Percentiles rank a stretch among this genome's conserved stretches.
phyloP scores from a whole-genome alignment of 1,284 basidiomycete species.

The Rhodotorula sp. region DNA sequence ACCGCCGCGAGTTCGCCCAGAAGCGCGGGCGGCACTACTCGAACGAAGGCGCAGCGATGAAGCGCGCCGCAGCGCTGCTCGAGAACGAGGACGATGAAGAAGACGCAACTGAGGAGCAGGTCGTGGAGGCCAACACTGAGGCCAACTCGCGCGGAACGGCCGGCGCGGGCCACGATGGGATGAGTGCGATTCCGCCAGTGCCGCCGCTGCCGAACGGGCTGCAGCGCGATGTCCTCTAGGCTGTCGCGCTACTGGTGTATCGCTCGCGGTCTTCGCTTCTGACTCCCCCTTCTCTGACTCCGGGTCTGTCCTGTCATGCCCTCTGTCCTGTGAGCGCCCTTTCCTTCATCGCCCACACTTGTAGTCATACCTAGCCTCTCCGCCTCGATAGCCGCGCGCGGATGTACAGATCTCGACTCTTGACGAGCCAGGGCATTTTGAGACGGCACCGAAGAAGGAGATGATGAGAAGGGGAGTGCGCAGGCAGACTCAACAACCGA shows the following conservation, averaged over 20 bases:
- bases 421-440: too few species aligned
- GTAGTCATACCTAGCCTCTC: too few species aligned
- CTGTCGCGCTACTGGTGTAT: too few species aligned
- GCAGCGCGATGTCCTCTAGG: not conserved
- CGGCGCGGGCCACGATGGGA: not conserved
- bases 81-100: conserved; percentile 22
- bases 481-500: too few species aligned
- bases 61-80: conserved; percentile 32
- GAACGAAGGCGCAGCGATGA: conserved; percentile 23
- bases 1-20: conserved; percentile 36
- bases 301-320: too few species aligned
- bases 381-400: too few species aligned
- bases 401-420: too few species aligned
- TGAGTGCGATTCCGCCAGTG: conserved; percentile 14
- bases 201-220: conserved; percentile 20
- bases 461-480: too few species aligned
- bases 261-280: not conserved
- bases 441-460: too few species aligned
- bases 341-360: too few species aligned
- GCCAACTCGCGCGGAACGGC: not conserved
- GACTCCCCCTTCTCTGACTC: not conserved
- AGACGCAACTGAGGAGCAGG: not conserved
- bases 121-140: conserved; percentile 11
- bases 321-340: too few species aligned
- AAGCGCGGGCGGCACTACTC: conserved; percentile 31